Evolutionary conservation across 2,329 filamentous ascomycete species (phyloP), one percentile per base, ranked within the genome.

Genomic region (Claviceps digitariae): DNA sequence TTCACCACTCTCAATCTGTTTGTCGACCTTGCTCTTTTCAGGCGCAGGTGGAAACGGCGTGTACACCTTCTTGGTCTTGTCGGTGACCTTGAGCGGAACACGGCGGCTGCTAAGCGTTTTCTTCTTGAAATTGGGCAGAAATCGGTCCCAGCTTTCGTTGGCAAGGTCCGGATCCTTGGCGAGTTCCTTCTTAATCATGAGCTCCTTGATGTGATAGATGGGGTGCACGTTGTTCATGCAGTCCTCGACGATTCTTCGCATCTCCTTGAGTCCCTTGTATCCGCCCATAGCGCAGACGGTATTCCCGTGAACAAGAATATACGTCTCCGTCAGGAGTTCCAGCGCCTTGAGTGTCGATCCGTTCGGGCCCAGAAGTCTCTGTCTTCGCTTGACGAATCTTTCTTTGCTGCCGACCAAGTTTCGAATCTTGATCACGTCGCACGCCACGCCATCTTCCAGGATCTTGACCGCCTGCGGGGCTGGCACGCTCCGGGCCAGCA

Each of bases 21-120:
- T 72, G 71, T 98, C 93, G 62, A 98, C 81, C 81, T 97, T 98
- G 81, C 90, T 96, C 87, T 95, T 95, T 77, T 98, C 91, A 59
- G 90, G 90, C 45, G 90, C 81, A 7, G 93, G 93, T 49, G 93
- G 93, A 83, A 98, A 98, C 10, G 93, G 91, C 59, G 94, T 98
- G 76, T 96, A 98, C 13, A 77, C 71, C 79, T 95, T 97, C 79
- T 91, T 95, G 66, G 75, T 71, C 79, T 98, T 98, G 75, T 98
- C 90, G 52, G 81, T 89, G 66, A 98, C 83, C 64, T 87, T 89
- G 75, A 81, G 81, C 0, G 93, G 94, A 61, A 84, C 82, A 60
- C 82, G 81, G 60, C 93, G 79, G 74, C 90, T 90, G 73, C 82
- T 90, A 59, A 97, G 78, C 53, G 85, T 91, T 64, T 88, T 83